Evolutionary conservation across 495 filamentous ascomycete species (phyloP).

Genomic region (Lichina pygmaea): DNA sequence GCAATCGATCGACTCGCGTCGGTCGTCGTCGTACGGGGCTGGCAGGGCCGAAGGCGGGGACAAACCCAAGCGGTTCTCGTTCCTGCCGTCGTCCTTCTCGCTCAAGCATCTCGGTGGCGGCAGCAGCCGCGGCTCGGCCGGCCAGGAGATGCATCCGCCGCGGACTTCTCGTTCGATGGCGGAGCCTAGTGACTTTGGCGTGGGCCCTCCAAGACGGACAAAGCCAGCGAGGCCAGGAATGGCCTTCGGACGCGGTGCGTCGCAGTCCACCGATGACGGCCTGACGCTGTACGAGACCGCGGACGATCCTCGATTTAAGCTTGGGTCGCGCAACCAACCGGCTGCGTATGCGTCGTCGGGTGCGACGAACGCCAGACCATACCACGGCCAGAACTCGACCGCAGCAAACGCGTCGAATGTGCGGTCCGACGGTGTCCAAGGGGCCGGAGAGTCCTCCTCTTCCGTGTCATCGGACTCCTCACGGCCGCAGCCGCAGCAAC

Average conservation of each 20-base stretch:
- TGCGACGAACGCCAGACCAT: not conserved
- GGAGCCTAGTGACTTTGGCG: slow-evolving; percentile 2
- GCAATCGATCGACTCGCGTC: slow-evolving; percentile 53
- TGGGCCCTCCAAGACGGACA: not conserved
- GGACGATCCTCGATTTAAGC: not conserved
- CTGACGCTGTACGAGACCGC: slow-evolving; percentile 5
- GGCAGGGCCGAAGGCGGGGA: slow-evolving; percentile 38
- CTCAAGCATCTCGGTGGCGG: slow-evolving; percentile 17
- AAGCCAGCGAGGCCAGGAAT: slow-evolving; percentile 4
- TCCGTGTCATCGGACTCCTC: no score
- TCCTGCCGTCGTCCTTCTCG: slow-evolving; percentile 55
- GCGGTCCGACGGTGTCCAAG: no score
- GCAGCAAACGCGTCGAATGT: not conserved
- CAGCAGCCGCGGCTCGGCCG: not conserved
- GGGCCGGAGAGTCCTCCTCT: no score
- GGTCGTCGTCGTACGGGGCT: slow-evolving; percentile 49
- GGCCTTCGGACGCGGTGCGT: slow-evolving; percentile 11
- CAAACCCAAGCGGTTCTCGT: slow-evolving; percentile 44
- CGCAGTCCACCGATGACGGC: slow-evolving; percentile 12
- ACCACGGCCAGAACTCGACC: not conserved
- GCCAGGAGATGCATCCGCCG: slow-evolving; percentile 6
- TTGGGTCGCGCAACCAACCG: no score
- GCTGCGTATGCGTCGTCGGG: not conserved
- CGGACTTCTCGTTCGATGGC: slow-evolving; percentile 4
- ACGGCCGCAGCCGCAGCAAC: not conserved